Conservation (phyloP, 805 yeast species). For the Ogataea methylovora region DNA sequence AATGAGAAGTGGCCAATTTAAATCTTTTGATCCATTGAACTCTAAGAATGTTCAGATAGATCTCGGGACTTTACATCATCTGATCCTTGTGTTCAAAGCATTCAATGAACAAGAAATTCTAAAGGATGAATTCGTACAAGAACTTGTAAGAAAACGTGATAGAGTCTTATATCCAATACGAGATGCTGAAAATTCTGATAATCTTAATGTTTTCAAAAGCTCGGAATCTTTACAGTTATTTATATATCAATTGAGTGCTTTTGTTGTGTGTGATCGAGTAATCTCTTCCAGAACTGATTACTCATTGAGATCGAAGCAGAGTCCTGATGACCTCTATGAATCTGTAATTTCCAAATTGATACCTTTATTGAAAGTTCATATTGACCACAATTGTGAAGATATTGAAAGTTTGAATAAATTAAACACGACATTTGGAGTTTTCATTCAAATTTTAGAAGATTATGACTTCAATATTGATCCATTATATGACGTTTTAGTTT, state of each 20-base stretch:
- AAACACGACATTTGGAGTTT: constrained; percentile 60
- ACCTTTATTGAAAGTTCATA: constrained; percentile 46
- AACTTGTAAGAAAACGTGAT: constrained; percentile 63
- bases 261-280: constrained; percentile 67
- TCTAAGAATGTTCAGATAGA: constrained; percentile 43
- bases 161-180: constrained; percentile 57
- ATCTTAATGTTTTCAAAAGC: constrained; percentile 23
- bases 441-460: constrained; percentile 70
- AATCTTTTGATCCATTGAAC: constrained; percentile 40
- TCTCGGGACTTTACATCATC: constrained; percentile 72
- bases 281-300: constrained; percentile 57
- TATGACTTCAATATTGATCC: constrained; percentile 52
- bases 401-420: constrained; percentile 42
- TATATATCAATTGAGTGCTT: constrained; percentile 61
- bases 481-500: constrained; percentile 54
- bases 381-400: constrained; percentile 32
- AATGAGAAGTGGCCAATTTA: constrained; percentile 42
- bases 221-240: constrained; percentile 45
- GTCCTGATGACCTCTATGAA: constrained; percentile 70
- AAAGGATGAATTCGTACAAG: constrained; percentile 57
- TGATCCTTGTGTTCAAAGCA: constrained; percentile 72
- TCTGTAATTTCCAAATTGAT: constrained; percentile 51
- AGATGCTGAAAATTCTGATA: constrained; percentile 29
- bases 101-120: constrained; percentile 59
- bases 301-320: constrained; percentile 53